phyloP scores from a whole-genome alignment of 108 stramenopile genomes.

The Conticribra weissflogii region DNA sequence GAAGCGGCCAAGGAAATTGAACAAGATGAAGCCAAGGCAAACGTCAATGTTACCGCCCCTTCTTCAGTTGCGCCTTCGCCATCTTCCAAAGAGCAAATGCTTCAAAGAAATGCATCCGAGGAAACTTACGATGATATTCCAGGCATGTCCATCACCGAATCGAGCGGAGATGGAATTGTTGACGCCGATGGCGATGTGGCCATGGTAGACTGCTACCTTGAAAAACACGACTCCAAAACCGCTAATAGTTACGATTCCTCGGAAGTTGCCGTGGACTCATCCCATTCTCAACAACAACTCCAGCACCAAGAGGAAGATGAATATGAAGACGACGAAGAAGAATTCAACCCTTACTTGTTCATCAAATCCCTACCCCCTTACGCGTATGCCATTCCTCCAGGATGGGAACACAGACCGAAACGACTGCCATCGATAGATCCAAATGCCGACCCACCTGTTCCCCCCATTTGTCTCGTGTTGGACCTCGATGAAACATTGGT shows the following conservation, averaged over 20 bases:
- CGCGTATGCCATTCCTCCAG: slow-evolving; percentile 36
- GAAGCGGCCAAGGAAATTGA: slow-evolving; percentile 30
- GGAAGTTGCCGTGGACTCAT: too few species aligned
- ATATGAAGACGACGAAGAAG: slow-evolving; percentile 78
- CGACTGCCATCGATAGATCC: slow-evolving; percentile 62
- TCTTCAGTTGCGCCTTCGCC: too few species aligned
- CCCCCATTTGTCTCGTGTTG: slow-evolving; percentile 78
- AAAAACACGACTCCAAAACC: neutral
- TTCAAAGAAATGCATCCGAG: neutral
- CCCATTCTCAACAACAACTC: neutral
- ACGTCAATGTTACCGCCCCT: too few species aligned
- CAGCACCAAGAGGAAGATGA: slow-evolving; percentile 36
- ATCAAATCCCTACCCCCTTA: slow-evolving; percentile 92
- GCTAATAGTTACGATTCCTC: neutral
- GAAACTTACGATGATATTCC: slow-evolving; percentile 20
- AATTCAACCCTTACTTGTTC: slow-evolving; percentile 97
- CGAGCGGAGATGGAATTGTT: neutral
- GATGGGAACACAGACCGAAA: slow-evolving; percentile 42
- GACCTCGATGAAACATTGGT: slow-evolving; percentile 99
- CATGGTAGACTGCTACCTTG: neutral
- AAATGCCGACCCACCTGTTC: slow-evolving; percentile 34
- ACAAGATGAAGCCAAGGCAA: slow-evolving; percentile 26
- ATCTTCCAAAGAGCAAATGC: neutral
- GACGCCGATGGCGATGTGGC: slow-evolving; percentile 38
- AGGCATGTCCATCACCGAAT: slow-evolving; percentile 13